A percentile compares a stretch with the other conserved stretches of the same genome.
Evolutionary conservation across 2,329 filamentous ascomycete genomes (phyloP).

Genomic region (Cytospora piceae): DNA sequence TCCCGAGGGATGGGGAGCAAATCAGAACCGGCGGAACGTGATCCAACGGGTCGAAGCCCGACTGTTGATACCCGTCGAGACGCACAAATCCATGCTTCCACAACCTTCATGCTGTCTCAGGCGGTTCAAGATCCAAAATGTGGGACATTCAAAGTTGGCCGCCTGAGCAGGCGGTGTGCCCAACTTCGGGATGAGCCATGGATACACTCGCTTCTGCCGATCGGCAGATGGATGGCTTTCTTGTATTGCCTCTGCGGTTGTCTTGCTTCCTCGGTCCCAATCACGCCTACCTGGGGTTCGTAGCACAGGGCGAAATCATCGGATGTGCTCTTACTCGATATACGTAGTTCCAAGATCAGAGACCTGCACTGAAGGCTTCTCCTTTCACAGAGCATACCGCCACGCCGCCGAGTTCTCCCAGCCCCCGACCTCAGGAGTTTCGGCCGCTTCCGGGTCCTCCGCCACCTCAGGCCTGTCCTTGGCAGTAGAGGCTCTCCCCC

Average conservation of each 20-base stretch:
- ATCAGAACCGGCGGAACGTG: not conserved
- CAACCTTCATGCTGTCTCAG: not conserved
- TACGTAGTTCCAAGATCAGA: not conserved
- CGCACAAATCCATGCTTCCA: not conserved
- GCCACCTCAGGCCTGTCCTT: not conserved
- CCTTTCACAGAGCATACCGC: constrained; percentile 23
- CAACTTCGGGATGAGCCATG: not conserved
- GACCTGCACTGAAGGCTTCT: not conserved
- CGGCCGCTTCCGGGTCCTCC: not conserved
- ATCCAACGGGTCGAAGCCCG: not conserved
- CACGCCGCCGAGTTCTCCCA: constrained; percentile 26
- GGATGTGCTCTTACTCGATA: not conserved
- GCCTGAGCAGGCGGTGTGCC: not conserved
- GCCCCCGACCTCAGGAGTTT: not conserved
- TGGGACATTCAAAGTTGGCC: not conserved
- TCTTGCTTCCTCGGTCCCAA: too few relatives aligned
- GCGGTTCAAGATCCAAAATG: not conserved
- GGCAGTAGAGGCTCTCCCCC: not conserved
- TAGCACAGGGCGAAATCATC: not conserved
- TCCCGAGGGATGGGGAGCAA: constrained; percentile 1
- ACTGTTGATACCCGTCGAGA: not conserved
- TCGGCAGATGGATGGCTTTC: not conserved
- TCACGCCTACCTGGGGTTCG: not conserved
- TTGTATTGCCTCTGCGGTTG: not conserved
- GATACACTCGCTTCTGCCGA: not conserved